Evolutionary conservation across 495 filamentous ascomycete genomes (phyloP).

Genomic region (Letharia columbiana): DNA sequence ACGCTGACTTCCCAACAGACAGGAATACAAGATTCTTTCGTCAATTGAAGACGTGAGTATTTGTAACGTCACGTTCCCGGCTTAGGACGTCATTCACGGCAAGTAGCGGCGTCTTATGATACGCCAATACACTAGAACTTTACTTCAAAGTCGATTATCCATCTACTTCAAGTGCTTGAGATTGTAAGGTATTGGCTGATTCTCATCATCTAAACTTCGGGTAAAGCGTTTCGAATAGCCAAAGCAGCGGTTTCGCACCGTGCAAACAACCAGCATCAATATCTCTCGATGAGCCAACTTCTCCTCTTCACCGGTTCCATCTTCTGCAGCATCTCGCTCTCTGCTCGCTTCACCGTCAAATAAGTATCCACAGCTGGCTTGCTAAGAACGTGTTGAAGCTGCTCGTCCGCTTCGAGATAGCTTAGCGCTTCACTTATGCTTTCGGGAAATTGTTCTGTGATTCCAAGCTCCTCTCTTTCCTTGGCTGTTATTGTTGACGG

Average conservation of each 20-base stretch:
- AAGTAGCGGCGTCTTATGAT: conserved; percentile 4
- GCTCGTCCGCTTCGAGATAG: conserved; percentile 38
- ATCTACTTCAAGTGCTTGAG: background rate
- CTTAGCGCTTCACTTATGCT: conserved; percentile 46
- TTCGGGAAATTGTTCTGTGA: conserved; percentile 44
- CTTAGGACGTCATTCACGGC: conserved; percentile 9
- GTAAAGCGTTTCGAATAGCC: background rate
- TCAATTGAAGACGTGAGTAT: no score
- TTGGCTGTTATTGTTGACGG: conserved; percentile 41
- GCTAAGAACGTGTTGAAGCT: conserved; percentile 40
- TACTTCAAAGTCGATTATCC: background rate
- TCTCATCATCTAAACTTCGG: background rate
- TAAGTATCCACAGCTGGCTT: conserved; percentile 49
- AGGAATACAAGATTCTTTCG: no score
- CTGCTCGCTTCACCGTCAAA: conserved; percentile 47
- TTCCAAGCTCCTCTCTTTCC: conserved; percentile 45
- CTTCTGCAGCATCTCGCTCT: conserved; percentile 38
- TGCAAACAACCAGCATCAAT: conserved; percentile 30
- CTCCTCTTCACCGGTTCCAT: conserved; percentile 39
- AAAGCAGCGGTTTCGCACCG: background rate
- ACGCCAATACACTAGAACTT: background rate
- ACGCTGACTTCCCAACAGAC: no score
- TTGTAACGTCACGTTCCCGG: conserved; percentile 4
- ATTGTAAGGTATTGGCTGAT: background rate
- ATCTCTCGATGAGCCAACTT: conserved; percentile 54